Conservation (phyloP, 768 basidiomycete genomes). For the Epithele typhae region DNA sequence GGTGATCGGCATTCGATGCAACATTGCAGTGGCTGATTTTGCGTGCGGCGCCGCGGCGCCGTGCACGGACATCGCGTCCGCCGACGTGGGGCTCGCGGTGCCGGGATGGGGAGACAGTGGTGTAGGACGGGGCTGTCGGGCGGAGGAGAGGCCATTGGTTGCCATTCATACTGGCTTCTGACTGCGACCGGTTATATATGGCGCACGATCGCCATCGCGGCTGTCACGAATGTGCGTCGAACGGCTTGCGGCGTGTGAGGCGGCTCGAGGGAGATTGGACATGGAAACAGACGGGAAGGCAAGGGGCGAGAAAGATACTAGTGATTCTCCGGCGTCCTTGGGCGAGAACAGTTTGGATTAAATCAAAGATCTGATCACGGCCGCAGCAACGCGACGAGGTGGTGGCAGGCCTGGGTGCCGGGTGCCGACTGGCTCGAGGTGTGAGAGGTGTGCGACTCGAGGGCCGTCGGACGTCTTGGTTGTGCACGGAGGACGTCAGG, state of each 20-base stretch:
- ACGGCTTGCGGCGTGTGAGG: too few relatives aligned
- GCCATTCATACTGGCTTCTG: neutral
- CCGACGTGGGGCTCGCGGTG: slow-evolving; percentile 30
- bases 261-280: too few relatives aligned
- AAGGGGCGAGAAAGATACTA: too few relatives aligned
- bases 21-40: slow-evolving; percentile 44
- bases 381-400: neutral
- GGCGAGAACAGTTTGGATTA: neutral
- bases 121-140: slow-evolving; percentile 29
- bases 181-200: too few relatives aligned
- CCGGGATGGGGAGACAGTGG: slow-evolving; percentile 32
- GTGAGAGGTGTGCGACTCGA: neutral
- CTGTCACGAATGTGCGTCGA: too few relatives aligned
- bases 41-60: slow-evolving; percentile 46
- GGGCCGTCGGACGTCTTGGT: neutral
- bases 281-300: too few relatives aligned
- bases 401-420: too few relatives aligned
- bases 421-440: too few relatives aligned
- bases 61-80: slow-evolving; percentile 40
- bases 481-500: too few relatives aligned
- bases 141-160: slow-evolving; percentile 2
- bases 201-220: too few relatives aligned
- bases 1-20: too few relatives aligned
- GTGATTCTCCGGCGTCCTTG: too few relatives aligned
- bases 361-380: neutral